Evolutionary conservation across 192 early-diverging fungal species (phyloP), one percentile per base, ranked within the genome.

Genomic region (Coemansia sp.): DNA sequence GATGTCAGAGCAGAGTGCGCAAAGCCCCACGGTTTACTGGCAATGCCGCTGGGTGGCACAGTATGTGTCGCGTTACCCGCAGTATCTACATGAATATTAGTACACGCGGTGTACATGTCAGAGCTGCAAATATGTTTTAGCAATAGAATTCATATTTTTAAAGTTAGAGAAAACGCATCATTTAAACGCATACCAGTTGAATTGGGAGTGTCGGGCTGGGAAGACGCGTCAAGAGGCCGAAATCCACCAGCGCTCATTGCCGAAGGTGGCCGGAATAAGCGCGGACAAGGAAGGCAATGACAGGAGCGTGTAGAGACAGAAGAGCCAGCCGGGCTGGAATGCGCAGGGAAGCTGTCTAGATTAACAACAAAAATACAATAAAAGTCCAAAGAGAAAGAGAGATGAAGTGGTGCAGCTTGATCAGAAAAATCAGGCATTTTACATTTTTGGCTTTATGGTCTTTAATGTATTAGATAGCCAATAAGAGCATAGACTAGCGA

Each of bases 191-290:
- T 49, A 66, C 70, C 63, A 66, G 21, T 25, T 53, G 67, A 48
- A n/a, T 56, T 43, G 27, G 47, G 22, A 24, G 70, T 63, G 48
- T 60, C 53, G 47, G 61, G 45, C 24, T 49, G 43, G 51, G 48
- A 59, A 50, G 62, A 67, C 65, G 65, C 67, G 61, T 79, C 67
- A 60, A 66, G 27, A 21, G 65, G 29, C 71, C 65, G 72, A 32
- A 62, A 73, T 53, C 65, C 67, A 45, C 68, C 67, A 65, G 71
- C 76, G 43, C 72, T 67, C 76, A 79, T 79, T 55, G 68, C 71
- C n/a, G 17, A 39, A 58, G 29, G n/a, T 29, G 53, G 22, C 23
- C 53, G 14, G 25, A 55, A 55, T 29, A 49, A n/a, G 48, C 48
- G 48, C 48, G 21, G 48, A 2, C 8, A 8, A 17, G 32, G 32